Evolutionary conservation across 1,284 basidiomycete genomes (phyloP), one percentile per base, ranked within the genome.

Genomic region (Ganoderma lingzhi): DNA sequence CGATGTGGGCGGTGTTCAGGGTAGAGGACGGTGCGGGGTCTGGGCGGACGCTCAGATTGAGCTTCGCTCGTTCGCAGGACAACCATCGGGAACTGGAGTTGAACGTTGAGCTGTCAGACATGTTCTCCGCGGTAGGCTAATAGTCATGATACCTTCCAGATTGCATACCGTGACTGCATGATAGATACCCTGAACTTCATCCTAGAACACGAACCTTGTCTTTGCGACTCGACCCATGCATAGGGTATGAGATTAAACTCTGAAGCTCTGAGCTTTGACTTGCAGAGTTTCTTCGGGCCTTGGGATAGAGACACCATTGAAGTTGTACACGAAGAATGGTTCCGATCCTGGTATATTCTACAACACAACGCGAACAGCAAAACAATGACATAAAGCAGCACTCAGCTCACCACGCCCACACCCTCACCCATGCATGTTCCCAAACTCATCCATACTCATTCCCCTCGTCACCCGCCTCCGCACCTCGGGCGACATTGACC

Each of bases 391-490:
- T 30, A 56, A 32, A 56, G 30, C 53, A 51, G 28, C 35, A 56
- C 30, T 12, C 30, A 19, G 53, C 48, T 51, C 23, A 51, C 48
- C 48, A 51, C 23, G 67, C 65, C 63, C 51, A 61, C 51, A 72
- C 8, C 67, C 58, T 66, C 64, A 74, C 8, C 72, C 72, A 59
- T 75, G 73, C 73, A 75, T 75, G 39, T 68, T 69, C 42, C 75
- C 75, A 45, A 75, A 76, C 55, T 75, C 76, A 19, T 76, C 75
- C 64, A 71, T 73, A 51, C 74, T 73, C 74, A 76, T 76, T 56
- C 73, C 74, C 30, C 76, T 62, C 55, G 74, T 75, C 62, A 76
- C 71, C 23, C 74, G 70, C 63, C 76, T 64, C 28, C 76, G 72
- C 42, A 73, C 70, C 56, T 76, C 76, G 28, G 76, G 76, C 8